These are phyloP conservation scores for Lepidium africanum DNA, from an alignment of 345 rosid species.

Conservation along the genomic window DNA sequence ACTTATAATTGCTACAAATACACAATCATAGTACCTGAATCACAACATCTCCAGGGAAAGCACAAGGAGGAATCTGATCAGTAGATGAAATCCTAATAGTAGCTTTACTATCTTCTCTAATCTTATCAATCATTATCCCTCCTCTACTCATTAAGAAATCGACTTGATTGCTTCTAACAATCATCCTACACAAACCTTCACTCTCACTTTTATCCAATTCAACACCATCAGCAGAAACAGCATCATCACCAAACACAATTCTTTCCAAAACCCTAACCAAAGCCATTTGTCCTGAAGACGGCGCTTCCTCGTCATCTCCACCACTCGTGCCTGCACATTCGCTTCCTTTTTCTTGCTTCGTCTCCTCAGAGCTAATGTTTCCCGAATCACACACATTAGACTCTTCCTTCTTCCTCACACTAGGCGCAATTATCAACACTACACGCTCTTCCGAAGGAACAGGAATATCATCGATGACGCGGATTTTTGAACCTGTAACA, in stretches of 20 bases:
- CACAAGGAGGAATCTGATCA: slow-evolving; percentile 51
- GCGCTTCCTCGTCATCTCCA: slow-evolving; percentile 22
- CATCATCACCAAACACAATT: slow-evolving; percentile 46
- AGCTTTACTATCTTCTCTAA: slow-evolving; percentile 48
- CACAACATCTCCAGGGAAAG: slow-evolving; percentile 48
- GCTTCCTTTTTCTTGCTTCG: slow-evolving; percentile 12
- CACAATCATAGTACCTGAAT: slow-evolving; percentile 38
- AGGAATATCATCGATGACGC: slow-evolving; percentile 39
- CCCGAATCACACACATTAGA: background rate
- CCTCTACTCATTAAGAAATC: slow-evolving; percentile 39
- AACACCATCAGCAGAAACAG: slow-evolving; percentile 16
- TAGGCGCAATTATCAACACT: slow-evolving; percentile 28
- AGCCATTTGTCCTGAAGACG: slow-evolving; percentile 45
- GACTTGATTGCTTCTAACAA: slow-evolving; percentile 42
- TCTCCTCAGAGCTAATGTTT: slow-evolving; percentile 9
- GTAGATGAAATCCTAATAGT: slow-evolving; percentile 36
- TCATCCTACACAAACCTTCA: slow-evolving; percentile 44
- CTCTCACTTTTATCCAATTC: slow-evolving; percentile 33
- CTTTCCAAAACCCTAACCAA: slow-evolving; percentile 58
- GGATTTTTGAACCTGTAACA: slow-evolving; percentile 34
- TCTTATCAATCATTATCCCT: slow-evolving; percentile 44
- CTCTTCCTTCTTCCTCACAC: slow-evolving; percentile 9
- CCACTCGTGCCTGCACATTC: slow-evolving; percentile 3
- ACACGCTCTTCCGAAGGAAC: slow-evolving; percentile 37
- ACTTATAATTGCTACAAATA: background rate